Evolutionary conservation across 768 basidiomycete species (phyloP).

Genomic region (Suillus brevipes): DNA sequence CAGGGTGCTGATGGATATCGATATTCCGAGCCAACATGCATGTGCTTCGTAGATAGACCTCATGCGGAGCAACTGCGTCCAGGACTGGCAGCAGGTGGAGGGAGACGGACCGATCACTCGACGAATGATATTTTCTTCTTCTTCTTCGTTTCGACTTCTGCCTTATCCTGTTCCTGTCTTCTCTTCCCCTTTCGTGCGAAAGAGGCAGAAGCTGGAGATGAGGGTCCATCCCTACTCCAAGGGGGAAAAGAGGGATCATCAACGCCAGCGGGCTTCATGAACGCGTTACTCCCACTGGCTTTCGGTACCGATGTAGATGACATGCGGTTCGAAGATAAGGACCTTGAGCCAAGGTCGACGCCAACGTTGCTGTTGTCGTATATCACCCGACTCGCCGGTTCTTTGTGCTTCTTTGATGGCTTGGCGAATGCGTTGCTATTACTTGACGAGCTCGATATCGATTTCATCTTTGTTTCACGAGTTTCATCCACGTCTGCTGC

Average conservation of each 20-base stretch:
- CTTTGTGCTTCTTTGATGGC: slow-evolving; percentile 3
- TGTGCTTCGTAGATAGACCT: neutral
- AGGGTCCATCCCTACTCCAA: slow-evolving; percentile 2
- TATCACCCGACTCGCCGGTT: slow-evolving; percentile 28
- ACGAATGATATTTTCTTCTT: slow-evolving; percentile 19
- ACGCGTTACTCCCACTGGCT: slow-evolving; percentile 19
- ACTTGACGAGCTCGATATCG: slow-evolving; percentile 24
- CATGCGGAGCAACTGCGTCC: neutral
- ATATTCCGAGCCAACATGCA: too few species aligned
- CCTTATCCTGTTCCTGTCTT: slow-evolving; percentile 29
- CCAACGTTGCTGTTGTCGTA: slow-evolving; percentile 51
- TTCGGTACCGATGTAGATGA: slow-evolving; percentile 5
- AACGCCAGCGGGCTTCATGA: slow-evolving; percentile 59
- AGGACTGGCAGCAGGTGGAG: neutral
- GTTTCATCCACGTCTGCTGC: neutral
- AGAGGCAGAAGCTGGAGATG: neutral
- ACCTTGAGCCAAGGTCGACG: slow-evolving; percentile 41
- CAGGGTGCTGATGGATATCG: too few species aligned
- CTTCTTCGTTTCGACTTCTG: slow-evolving; percentile 27
- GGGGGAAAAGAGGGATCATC: slow-evolving; percentile 42
- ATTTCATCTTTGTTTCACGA: slow-evolving; percentile 9
- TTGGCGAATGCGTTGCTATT: neutral
- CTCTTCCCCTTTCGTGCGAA: slow-evolving; percentile 14
- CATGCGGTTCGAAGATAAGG: slow-evolving; percentile 22
- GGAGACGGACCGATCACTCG: slow-evolving; percentile 27